These are phyloP conservation scores for Lecanosticta acicola DNA, from an alignment of 2,329 filamentous ascomycete genomes.

Conservation along the genomic window DNA sequence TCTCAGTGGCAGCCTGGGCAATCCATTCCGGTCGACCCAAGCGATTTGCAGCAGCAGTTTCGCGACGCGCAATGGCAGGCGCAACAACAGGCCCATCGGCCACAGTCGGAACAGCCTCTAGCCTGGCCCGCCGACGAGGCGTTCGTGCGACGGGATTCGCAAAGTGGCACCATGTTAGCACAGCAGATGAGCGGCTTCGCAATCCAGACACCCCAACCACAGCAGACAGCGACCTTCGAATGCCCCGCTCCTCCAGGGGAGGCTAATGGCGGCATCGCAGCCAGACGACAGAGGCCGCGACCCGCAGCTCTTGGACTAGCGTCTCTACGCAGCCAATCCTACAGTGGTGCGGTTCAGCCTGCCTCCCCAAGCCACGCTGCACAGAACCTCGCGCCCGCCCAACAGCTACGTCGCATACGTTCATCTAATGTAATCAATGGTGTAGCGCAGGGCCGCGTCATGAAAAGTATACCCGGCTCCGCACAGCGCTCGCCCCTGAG, in stretches of 20 bases:
- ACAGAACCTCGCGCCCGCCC: slow-evolving; percentile 58
- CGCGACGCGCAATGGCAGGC: slow-evolving; percentile 17
- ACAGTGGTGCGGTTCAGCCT: slow-evolving; percentile 35
- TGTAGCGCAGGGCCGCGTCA: slow-evolving; percentile 40
- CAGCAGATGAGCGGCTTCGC: slow-evolving; percentile 34
- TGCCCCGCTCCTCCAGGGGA: slow-evolving; percentile 31
- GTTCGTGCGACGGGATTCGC: slow-evolving; percentile 29
- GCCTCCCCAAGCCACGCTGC: slow-evolving; percentile 43
- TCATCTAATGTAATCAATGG: slow-evolving; percentile 43
- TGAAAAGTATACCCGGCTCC: slow-evolving; percentile 41
- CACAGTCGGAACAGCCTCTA: slow-evolving; percentile 28
- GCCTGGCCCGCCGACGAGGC: slow-evolving; percentile 30
- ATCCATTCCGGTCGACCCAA: slow-evolving; percentile 33
- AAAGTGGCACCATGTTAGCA: slow-evolving; percentile 28
- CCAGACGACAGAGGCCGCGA: slow-evolving; percentile 34
- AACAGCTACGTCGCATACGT: slow-evolving; percentile 49
- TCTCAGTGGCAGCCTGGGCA: slow-evolving; percentile 35
- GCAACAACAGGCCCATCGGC: slow-evolving; percentile 10
- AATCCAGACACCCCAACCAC: slow-evolving; percentile 30
- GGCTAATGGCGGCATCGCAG: slow-evolving; percentile 34
- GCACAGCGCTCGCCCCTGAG: slow-evolving; percentile 46
- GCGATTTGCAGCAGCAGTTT: slow-evolving; percentile 31
- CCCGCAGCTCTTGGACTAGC: slow-evolving; percentile 41
- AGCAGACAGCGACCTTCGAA: slow-evolving; percentile 29
- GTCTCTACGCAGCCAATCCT: slow-evolving; percentile 39